These are phyloP conservation scores for Trifolium fragiferum DNA, from an alignment of 306 rosid species.

Conservation along the genomic window DNA sequence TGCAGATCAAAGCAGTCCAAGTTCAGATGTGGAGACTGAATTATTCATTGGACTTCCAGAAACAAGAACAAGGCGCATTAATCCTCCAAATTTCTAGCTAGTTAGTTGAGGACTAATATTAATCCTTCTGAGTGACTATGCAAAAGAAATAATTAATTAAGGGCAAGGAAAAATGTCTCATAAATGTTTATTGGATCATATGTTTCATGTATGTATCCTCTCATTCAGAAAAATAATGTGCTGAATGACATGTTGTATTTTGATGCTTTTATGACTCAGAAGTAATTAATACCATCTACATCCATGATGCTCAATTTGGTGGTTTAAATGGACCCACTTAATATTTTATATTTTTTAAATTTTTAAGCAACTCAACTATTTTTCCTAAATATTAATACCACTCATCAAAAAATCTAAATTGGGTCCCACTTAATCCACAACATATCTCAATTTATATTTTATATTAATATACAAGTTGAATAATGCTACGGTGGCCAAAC, in stretches of 20 bases:
- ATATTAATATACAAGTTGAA: too few relatives aligned
- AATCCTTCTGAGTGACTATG: slow-evolving; percentile 11
- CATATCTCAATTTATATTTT: too few relatives aligned
- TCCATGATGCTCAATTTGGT: too few relatives aligned
- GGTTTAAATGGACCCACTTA: too few relatives aligned
- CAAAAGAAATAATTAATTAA: slow-evolving; percentile 12
- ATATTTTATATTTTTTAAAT: too few relatives aligned
- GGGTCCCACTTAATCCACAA: too few relatives aligned
- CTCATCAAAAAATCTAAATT: too few relatives aligned
- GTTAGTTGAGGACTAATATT: not conserved
- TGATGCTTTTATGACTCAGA: slow-evolving; percentile 4
- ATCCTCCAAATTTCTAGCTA: slow-evolving; percentile 20
- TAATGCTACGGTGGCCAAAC: too few relatives aligned
- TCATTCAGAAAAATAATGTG: slow-evolving; percentile 24
- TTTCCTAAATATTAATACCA: too few relatives aligned
- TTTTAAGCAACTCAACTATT: too few relatives aligned
- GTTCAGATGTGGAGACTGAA: slow-evolving; percentile 81
- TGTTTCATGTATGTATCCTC: slow-evolving; percentile 24
- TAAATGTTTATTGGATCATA: slow-evolving; percentile 18
- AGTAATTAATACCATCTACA: too few relatives aligned
- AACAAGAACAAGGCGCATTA: slow-evolving; percentile 47
- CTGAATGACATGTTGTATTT: slow-evolving; percentile 6
- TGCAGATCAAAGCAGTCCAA: slow-evolving; percentile 52
- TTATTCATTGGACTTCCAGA: slow-evolving; percentile 80
- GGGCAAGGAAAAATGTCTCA: slow-evolving; percentile 31